A percentile compares a stretch with the other conserved stretches of the same genome.
Conservation (phyloP, 106 monocot species). For the Acorus gramineus region DNA sequence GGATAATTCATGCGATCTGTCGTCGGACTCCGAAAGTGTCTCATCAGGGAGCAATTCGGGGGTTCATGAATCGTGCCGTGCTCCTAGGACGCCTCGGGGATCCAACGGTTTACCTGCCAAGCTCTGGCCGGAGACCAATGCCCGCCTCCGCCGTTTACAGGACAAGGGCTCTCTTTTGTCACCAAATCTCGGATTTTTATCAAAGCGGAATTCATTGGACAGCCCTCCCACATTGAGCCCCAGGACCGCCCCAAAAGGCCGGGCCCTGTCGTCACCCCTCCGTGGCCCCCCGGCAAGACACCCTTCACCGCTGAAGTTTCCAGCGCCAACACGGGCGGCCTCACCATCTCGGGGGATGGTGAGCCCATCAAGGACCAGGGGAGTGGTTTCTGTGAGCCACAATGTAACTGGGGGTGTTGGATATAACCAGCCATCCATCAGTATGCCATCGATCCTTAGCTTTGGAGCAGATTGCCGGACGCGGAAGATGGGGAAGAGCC, state of each 20-base stretch:
- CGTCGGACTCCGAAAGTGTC: slow-evolving; percentile 76
- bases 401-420: slow-evolving; percentile 4
- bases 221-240: slow-evolving; percentile 2
- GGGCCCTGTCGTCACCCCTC: slow-evolving; percentile 20
- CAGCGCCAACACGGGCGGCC: neutral
- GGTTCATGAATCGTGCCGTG: slow-evolving; percentile 20
- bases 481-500: slow-evolving; percentile 64
- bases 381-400: too few species aligned
- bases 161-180: slow-evolving; percentile 27
- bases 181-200: slow-evolving; percentile 10
- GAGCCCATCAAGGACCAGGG: slow-evolving; percentile 42
- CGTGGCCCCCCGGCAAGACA: slow-evolving; percentile 17
- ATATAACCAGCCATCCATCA: neutral
- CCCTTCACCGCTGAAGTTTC: slow-evolving; percentile 32
- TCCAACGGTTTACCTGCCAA: slow-evolving; percentile 50
- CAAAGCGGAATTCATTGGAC: slow-evolving; percentile 22
- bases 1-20: slow-evolving; percentile 42
- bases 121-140: slow-evolving; percentile 74
- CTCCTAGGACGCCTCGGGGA: slow-evolving; percentile 25
- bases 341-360: slow-evolving; percentile 43
- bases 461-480: slow-evolving; percentile 71
- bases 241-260: slow-evolving; percentile 12
- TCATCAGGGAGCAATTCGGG: slow-evolving; percentile 90
- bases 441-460: slow-evolving; percentile 52
- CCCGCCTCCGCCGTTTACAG: slow-evolving; percentile 39